Percentiles rank a stretch among this genome's conserved stretches.
These are phyloP conservation scores for Hyphodiscus sp. DNA, from an alignment of 2,329 filamentous ascomycete species.

Conservation along the genomic window DNA sequence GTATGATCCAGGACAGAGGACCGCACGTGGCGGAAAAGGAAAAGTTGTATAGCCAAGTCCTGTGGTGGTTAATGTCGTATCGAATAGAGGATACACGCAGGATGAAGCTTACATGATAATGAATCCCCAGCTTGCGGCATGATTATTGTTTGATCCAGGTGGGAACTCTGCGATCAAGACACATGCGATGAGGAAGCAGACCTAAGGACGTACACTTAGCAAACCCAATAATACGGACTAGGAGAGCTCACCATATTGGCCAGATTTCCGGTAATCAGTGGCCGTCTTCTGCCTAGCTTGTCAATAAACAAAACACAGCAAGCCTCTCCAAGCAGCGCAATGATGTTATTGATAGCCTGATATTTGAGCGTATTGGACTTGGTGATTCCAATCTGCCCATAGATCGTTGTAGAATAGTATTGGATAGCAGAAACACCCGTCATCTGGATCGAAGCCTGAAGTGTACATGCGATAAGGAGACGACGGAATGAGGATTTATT, in stretches of 20 bases:
- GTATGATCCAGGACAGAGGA: conserved; percentile 46
- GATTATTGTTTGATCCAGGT: conserved; percentile 43
- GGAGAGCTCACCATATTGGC: conserved; percentile 52
- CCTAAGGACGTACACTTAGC: conserved; percentile 28
- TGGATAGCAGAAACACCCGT: conserved; percentile 60
- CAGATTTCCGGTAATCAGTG: conserved; percentile 65
- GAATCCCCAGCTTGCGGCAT: conserved; percentile 62
- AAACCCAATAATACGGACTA: not conserved
- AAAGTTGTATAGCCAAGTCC: conserved; percentile 76
- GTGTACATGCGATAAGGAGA: conserved; percentile 51
- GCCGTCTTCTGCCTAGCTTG: conserved; percentile 62
- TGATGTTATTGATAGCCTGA: conserved; percentile 58
- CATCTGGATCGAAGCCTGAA: conserved; percentile 61
- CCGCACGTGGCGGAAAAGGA: conserved; percentile 66
- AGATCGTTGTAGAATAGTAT: conserved; percentile 55
- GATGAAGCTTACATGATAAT: conserved; percentile 45
- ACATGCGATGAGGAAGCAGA: conserved; percentile 59
- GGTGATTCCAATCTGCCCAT: conserved; percentile 51
- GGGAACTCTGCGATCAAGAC: conserved; percentile 51
- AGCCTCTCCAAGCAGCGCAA: conserved; percentile 53
- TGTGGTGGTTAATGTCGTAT: conserved; percentile 1
- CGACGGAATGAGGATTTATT: conserved; percentile 56
- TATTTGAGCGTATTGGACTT: conserved; percentile 53
- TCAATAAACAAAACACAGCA: conserved; percentile 60
- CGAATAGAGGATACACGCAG: not conserved